Evolutionary conservation across 306 rosid genomes (phyloP).

Genomic region (Biancaea sappan): DNA sequence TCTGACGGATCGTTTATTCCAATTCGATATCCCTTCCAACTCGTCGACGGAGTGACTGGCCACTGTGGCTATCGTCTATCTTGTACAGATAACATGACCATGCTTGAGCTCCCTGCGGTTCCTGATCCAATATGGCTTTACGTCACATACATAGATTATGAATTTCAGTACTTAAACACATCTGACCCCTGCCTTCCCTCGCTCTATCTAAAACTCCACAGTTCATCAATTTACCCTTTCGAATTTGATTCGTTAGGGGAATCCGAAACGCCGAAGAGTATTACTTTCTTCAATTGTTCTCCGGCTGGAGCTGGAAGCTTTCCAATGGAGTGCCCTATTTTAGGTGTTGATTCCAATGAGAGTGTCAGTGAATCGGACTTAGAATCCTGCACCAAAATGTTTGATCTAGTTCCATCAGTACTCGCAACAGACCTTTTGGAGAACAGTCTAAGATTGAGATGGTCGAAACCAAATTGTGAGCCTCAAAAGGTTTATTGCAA

Average conservation of each 20-base stretch:
- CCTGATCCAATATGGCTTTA: neutral
- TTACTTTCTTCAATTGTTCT: conserved; percentile 31
- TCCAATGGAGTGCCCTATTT: conserved; percentile 3
- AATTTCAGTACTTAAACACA: neutral
- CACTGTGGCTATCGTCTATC: conserved; percentile 26
- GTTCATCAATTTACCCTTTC: conserved; percentile 28
- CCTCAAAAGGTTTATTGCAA: neutral
- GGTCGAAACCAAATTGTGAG: neutral
- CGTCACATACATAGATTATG: conserved; percentile 31
- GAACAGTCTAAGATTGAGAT: neutral
- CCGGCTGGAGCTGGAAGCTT: neutral
- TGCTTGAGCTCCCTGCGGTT: conserved; percentile 4
- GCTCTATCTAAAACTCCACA: neutral
- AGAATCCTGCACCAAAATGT: conserved; percentile 28
- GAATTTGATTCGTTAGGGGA: neutral
- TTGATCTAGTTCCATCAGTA: neutral
- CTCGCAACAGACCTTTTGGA: neutral
- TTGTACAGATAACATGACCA: conserved; percentile 16
- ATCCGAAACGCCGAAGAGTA: neutral
- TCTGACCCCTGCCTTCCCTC: conserved; percentile 39
- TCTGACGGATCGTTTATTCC: no score
- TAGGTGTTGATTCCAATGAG: neutral
- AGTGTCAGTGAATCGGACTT: neutral
- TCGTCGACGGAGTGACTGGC: no score
- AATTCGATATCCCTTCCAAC: no score